These are phyloP conservation scores for Ramalina intermedia DNA, from an alignment of 495 filamentous ascomycete genomes.

Conservation along the genomic window DNA sequence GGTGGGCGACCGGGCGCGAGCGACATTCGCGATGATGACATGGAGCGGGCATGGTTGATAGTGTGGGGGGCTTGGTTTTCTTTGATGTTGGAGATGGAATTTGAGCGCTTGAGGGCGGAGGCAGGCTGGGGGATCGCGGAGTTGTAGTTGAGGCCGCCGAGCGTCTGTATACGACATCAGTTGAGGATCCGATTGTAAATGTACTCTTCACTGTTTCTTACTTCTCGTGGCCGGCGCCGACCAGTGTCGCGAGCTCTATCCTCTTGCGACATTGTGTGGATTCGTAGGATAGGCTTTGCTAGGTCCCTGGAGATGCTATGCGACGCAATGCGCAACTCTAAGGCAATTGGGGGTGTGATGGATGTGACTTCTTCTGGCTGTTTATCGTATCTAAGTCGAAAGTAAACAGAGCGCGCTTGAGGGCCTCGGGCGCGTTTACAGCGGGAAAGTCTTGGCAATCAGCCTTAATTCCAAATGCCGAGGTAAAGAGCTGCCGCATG, in stretches of 20 bases:
- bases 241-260: constrained; percentile 30
- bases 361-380: background rate
- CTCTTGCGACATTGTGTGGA: constrained; percentile 48
- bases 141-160: constrained; percentile 63
- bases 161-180: constrained; percentile 40
- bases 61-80: constrained; percentile 51
- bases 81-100: constrained; percentile 55
- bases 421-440: background rate
- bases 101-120: constrained; percentile 94
- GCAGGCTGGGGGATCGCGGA: constrained; percentile 73
- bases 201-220: constrained; percentile 22
- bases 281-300: constrained; percentile 11
- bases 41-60: constrained; percentile 57
- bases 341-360: background rate
- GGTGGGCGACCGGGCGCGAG: constrained; percentile 63
- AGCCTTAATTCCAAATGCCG: background rate
- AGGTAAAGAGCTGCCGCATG: background rate
- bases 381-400: constrained; percentile 1
- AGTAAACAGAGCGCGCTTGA: constrained; percentile 12
- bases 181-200: background rate
- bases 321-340: background rate
- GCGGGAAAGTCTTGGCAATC: constrained; percentile 2
- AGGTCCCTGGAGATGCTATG: background rate
- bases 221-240: constrained; percentile 56
- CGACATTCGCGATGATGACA: constrained; percentile 74